Base-by-base conservation (phyloP, 2,329 filamentous ascomycete genomes). In the Fusarium foetens region DNA sequence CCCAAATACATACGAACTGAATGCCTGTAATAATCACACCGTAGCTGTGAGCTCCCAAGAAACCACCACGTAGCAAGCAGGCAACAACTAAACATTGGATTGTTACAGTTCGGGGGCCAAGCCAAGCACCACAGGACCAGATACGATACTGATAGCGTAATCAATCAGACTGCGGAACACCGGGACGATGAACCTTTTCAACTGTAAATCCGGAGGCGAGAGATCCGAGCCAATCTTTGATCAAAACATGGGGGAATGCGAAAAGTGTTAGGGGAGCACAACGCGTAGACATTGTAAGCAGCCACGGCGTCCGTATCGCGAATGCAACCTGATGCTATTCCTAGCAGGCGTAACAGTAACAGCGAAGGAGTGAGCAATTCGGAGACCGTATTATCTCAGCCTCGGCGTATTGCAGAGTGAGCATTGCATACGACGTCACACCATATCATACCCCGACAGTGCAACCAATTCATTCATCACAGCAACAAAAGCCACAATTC, bases 321-420 rank as follows among this genome's bases (percentile, higher is more conserved):
- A 59, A 54, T 60, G 43, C 39, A 48, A 64, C 60, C 35, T 63
- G 70, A 58, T 71, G 51, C 70, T 73, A 73, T 73, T 73, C 59
- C 63, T 73, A 59, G 71, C 42, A 41, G 35, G 25, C 39, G 63
- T 58, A 49, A 51, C 33, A 9, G 33, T 42, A 55, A 33, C 25
- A 41, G 27, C 36, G 49, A 48, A 43, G 61, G 27, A n/a, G 31
- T 21, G 33, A 39, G 33, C 19, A 36, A 57, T 39, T 35, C 25
- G 42, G 39, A 31, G 27, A 39, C 25, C 42, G 45, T 53, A 48
- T 67, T 58, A 58, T 38, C 45, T 65, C 52, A 58, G 59, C 60
- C 54, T 42, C 38, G 13, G 51, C 45, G 55, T 57, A 64, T 64
- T 36, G 42, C 41, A 29, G 25, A 35, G 23, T 57, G 53, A 55